Evolutionary conservation across 2,329 filamentous ascomycete genomes (phyloP), one percentile per base, ranked within the genome.

Genomic region (Cladophialophora bantiana): DNA sequence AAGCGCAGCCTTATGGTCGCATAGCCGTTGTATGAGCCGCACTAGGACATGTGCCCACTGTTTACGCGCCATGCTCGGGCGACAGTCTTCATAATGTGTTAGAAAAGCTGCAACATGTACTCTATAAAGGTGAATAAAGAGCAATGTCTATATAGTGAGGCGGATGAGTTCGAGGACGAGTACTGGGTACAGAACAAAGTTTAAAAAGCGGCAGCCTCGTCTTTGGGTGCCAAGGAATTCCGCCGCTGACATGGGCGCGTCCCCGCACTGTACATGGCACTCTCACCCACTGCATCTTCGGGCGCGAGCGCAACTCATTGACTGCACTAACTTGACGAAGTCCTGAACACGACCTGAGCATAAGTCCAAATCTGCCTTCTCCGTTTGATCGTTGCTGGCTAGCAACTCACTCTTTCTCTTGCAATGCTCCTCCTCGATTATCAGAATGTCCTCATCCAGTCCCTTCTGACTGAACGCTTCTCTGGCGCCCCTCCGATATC

Each of bases 381-480:
- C 55, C 35, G 15, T 13, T n/a, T 42, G 13, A 7, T 31, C 40
- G 55, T 45, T 54, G 35, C 59, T 9, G 52, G 59, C 34, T 55
- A 45, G 59, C 59, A 20, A 5, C 31, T 4, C 52, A 31, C 35
- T 9, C 6, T 15, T 9, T 3, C 32, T 34, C 42, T 54, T 78
- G 79, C 73, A 71, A 90, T 90, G 95, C 89, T 99, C 83, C 90
- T 99, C 74, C 89, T 99, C 79, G 96, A 99, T 83, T 99, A 99
- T 77, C 95, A 99, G 80, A 99, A 99, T 81, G 93, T 96, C 59
- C 87, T 99, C 78, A 96, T 99, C 75, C 93, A 98, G 84, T 94
- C 94, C 75, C 89, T 99, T 73, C 88, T 99, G 73, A 96, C 90
- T 74, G 96, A 99, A 84, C 88, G 95, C 76, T 96, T 99, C 83